Evolutionary conservation across 2,329 filamentous ascomycete genomes (phyloP).

Genomic region (Pseudogymnoascus sp.): DNA sequence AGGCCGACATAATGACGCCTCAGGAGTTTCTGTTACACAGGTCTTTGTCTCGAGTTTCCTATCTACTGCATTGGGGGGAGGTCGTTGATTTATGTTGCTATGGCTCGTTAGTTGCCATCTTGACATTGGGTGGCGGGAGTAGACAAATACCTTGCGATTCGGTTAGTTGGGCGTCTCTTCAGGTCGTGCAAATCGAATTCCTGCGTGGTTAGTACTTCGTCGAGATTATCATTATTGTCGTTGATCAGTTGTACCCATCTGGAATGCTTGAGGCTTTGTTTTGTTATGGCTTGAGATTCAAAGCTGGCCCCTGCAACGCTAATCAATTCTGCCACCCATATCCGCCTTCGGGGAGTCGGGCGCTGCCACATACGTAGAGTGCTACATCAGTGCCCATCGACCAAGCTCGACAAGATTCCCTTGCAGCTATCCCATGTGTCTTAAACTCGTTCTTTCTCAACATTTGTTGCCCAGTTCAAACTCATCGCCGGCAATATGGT

Average conservation of each 20-base stretch:
- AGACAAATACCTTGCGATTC: neutral
- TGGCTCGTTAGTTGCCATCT: neutral
- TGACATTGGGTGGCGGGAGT: neutral
- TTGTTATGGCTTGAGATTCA: constrained; percentile 6
- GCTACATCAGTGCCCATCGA: constrained; percentile 4
- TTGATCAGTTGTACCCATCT: neutral
- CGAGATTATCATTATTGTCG: constrained; percentile 5
- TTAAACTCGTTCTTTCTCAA: neutral
- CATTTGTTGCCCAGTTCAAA: neutral
- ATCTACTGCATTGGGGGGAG: neutral
- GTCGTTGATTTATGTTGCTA: neutral
- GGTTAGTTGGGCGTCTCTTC: neutral
- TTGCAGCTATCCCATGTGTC: neutral
- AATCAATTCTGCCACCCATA: constrained; percentile 5
- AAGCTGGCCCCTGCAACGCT: constrained; percentile 1
- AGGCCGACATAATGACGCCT: neutral
- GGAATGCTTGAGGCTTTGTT: neutral
- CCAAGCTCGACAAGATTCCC: neutral
- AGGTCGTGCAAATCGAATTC: neutral
- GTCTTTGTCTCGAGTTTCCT: neutral
- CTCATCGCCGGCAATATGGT: neutral
- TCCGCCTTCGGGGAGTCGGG: constrained; percentile 3
- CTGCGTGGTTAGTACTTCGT: constrained; percentile 6
- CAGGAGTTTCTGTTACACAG: neutral
- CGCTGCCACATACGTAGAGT: neutral